Evolutionary conservation across 1,139 yeast genomes (phyloP), one percentile per base, ranked within the genome.

Genomic region (Zygoascus meyerae): DNA sequence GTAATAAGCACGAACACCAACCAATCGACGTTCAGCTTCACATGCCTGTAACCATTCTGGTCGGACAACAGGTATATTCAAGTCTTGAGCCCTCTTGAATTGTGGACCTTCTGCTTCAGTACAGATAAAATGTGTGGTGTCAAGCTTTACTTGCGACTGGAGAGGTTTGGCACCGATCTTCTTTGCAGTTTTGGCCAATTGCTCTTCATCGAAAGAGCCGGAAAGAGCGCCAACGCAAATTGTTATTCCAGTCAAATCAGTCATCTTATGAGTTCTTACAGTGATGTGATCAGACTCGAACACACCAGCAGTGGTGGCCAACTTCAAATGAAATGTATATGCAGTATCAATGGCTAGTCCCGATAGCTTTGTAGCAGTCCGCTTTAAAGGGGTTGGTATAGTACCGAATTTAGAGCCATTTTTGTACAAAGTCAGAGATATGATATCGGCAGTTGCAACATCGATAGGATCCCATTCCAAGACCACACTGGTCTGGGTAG

Each of bases 31-130:
- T 60, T 90, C 97, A 42, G 77, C 68, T 59, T 87, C 95, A 70
- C 98, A 92, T 0, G 97, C 97, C 66, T 86, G 83, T 49, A 92
- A 72, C 97, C 97, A 92, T 63, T 92, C 97, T 0, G 98, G 98
- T 64, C 96, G 78, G 26, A 92, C 92, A 38, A 92, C 79, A 2
- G 99, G 99, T 49, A 92, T 89, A 63, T 90, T 92, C 73, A 81
- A 77, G 50, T 84, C 90, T 52, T 78, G 75, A 1, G 98, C 98
- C 63, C 81, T 83, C 54, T 81, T 72, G 70, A 73, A 86, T 60
- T 84, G 87, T 1, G 76, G 67, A 2, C 79, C 79, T 45, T 75
- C 73, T 21, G 78, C 79, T 48, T 80, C 83, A 1, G 95, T 85
- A 56, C 96, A 84, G 12, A 92, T 74, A 60, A 83, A 92, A 64